These are phyloP conservation scores for Papilionanthe hybrid DNA, from an alignment of 116 monocot species.

Conservation along the genomic window DNA sequence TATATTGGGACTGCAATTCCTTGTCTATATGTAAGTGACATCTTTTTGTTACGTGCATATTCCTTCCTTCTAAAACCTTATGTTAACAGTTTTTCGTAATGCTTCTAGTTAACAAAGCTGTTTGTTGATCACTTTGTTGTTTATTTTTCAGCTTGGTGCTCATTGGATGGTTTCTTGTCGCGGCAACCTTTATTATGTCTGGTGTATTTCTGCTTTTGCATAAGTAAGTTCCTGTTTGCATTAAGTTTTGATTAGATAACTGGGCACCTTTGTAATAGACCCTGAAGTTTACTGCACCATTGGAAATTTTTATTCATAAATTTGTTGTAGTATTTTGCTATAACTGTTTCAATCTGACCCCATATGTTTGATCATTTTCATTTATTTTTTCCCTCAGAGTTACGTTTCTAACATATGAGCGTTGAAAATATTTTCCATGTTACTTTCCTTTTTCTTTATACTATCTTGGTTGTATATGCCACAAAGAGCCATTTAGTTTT, in stretches of 20 bases:
- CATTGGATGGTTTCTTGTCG: constrained; percentile 40
- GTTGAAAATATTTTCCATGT: too few relatives aligned
- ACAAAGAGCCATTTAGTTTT: too few relatives aligned
- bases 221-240: constrained; percentile 28
- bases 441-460: too few relatives aligned
- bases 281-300: background rate
- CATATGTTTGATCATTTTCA: too few relatives aligned
- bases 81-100: background rate
- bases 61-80: background rate
- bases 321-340: too few relatives aligned
- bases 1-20: constrained; percentile 40
- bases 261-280: too few relatives aligned
- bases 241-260: background rate
- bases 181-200: constrained; percentile 32
- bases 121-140: background rate
- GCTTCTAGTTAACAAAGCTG: background rate
- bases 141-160: constrained; percentile 29
- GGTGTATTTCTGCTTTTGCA: constrained; percentile 43
- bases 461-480: too few relatives aligned
- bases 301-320: too few relatives aligned
- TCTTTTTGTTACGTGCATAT: background rate
- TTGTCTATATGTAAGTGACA: constrained; percentile 68
- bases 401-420: too few relatives aligned
- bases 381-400: too few relatives aligned
- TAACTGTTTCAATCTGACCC: too few relatives aligned